These are phyloP conservation scores for Fusarium xylarioides DNA, from an alignment of 2,329 filamentous ascomycete genomes.

Conservation along the genomic window DNA sequence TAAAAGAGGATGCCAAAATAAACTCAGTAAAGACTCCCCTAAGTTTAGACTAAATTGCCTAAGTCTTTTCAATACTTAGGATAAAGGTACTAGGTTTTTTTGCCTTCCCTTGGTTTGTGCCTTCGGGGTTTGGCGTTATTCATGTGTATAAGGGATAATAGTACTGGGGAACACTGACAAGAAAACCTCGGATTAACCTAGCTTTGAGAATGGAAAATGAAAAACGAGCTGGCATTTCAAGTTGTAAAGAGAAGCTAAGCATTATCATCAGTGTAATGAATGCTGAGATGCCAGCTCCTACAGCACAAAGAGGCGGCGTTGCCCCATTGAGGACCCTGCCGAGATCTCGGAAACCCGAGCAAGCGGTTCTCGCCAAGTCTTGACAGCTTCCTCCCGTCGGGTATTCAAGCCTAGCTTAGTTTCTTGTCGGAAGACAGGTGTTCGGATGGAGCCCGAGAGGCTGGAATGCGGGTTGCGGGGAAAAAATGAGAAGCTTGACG, in stretches of 20 bases:
- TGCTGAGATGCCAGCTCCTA: too few species aligned
- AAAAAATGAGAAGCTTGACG: constrained; percentile 11
- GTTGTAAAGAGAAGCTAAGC: not conserved
- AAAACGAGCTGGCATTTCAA: not conserved
- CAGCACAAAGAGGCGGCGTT: constrained; percentile 1
- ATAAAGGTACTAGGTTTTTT: too few species aligned
- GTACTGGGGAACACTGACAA: not conserved
- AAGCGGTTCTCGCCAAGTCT: constrained; percentile 20
- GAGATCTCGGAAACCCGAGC: constrained; percentile 12
- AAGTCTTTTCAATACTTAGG: too few species aligned
- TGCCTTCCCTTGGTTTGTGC: not conserved
- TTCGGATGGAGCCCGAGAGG: constrained; percentile 1
- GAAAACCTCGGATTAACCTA: not conserved
- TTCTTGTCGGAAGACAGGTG: not conserved
- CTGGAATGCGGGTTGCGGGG: constrained; percentile 21
- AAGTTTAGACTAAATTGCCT: too few species aligned
- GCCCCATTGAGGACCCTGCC: constrained; percentile 20
- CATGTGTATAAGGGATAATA: not conserved
- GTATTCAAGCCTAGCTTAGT: not conserved
- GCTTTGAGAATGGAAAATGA: not conserved
- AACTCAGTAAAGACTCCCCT: too few species aligned
- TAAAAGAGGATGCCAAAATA: too few species aligned
- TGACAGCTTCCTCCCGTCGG: not conserved
- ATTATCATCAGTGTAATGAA: not conserved
- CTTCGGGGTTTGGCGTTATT: not conserved